Evolutionary conservation across 176 grass and related monocot genomes (phyloP).

Genomic region (Alopecurus myosuroides): DNA sequence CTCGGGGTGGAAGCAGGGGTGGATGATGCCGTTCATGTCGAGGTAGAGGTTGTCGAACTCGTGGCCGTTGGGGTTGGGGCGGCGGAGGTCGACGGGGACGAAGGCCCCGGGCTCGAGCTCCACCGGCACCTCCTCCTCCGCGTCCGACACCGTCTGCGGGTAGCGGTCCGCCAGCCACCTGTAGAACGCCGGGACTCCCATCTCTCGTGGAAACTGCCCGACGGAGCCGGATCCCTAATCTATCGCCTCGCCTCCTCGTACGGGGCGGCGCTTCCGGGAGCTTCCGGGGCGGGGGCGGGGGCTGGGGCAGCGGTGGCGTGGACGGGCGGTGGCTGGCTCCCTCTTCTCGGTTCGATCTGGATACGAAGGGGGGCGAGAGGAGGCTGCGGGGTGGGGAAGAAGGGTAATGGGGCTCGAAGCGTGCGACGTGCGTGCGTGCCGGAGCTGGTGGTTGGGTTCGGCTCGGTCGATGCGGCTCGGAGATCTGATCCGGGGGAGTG

Average conservation of each 20-base stretch:
- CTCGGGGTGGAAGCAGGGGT: conserved; percentile 98
- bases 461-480: background rate
- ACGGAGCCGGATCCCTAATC: conserved; percentile 5
- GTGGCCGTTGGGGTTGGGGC: conserved; percentile 83
- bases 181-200: conserved; percentile 98
- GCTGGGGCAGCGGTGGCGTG: conserved; percentile 15
- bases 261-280: conserved; percentile 25
- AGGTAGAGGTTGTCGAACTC: conserved; percentile 99
- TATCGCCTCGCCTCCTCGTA: conserved; percentile 16
- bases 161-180: conserved; percentile 94
- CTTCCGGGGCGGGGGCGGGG: conserved; percentile 5
- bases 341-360: conserved; percentile 39
- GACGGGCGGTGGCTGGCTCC: background rate
- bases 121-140: conserved; percentile 64
- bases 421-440: background rate
- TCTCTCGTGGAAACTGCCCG: conserved; percentile 22
- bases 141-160: conserved; percentile 68
- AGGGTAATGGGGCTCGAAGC: background rate
- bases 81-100: conserved; percentile 72
- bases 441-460: background rate
- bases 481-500: background rate
- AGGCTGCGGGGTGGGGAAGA: conserved; percentile 2
- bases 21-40: conserved; percentile 94
- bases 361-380: background rate
- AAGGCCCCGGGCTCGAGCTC: conserved; percentile 61